Evolutionary conservation across 192 early-diverging fungal species (phyloP), one percentile per base, ranked within the genome.

Genomic region (Entrophospora sp.): DNA sequence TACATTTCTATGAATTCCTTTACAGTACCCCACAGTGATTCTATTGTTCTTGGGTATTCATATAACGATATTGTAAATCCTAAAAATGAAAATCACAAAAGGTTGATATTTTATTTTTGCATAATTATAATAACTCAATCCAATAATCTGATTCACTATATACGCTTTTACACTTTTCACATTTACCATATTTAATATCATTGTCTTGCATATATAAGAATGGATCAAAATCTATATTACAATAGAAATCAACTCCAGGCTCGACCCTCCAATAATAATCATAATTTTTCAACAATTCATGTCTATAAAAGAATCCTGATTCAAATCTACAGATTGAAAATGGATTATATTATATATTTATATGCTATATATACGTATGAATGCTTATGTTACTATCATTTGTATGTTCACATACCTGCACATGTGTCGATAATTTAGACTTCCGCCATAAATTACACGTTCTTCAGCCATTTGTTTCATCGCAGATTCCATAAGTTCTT

Each of bases 211-310:
- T 91, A 63, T 78, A 81, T 51, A 77, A 18, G 71, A 94, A 94
- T 14, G 88, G 87, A 64, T 94, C 91, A 73, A 91, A 83, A 61
- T 82, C 75, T n/a, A 94, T 75, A 48, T 91, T 86, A 75, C 91
- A 94, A 32, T 45, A 75, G 69, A 89, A 94, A 28, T 86, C 69
- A 10, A 92, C 91, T 24, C 78, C 81, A 1, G 91, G 91, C 67
- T 94, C 91, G 4, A 93, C 80, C 24, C 91, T 78, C 91, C 91
- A 93, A 77, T 90, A 93, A 67, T 80, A 93, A 22, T 91, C 85
- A 67, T 79, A 89, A 62, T 85, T 59, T 20, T 78, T 68, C 52
- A 87, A 74, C 4, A 93, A 71, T 31, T 83, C 83, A 61, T 93
- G 89, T 16, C 81, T 74, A 66, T 79, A 90, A 60, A 93, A 89